Base-by-base conservation (phyloP, 1,284 basidiomycete species). In the Xerocomus minutiporus region DNA sequence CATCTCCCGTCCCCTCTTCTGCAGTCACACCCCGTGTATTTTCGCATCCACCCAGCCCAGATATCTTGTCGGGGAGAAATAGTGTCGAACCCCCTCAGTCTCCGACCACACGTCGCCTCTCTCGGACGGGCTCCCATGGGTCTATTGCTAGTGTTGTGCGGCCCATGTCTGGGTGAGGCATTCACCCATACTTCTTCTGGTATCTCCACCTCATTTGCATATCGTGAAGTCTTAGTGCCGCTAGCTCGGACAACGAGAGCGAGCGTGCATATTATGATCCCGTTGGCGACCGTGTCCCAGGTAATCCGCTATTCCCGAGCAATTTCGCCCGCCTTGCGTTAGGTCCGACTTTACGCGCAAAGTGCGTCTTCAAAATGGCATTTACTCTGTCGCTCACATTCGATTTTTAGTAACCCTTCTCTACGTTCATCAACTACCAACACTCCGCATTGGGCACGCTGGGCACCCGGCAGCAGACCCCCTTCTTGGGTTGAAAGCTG, bases 271-370 rank as follows among this genome's bases (percentile, higher is more conserved):
- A 76, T 56, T 73, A 76, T 56, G 67, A 78, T 58, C 68, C 68
- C 5, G 67, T 75, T 4, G 77, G 74, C 12, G 81, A 85, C 59
- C 76, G 83, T 13, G 70, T 69, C 1, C 78, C 81, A 1, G 83
- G 83, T 0, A 78, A 81, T 56, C 85, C 86, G 8, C 68, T 87
- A 11, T 88, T 88, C 68, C 83, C 81, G 9, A 82, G 75, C 54
- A 80, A 76, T 63, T 88, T 88, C 67, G 79, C 84, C 38, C 75
- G 78, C 52, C 68, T 88, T 55, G 76, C 79, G 26, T 59, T 75
- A 20, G 76, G 75, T 26, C 84, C 84, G 35, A 84, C 82, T 12
- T 67, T 86, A 59, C 69, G 72, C 15, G 75, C 77, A 20, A 80
- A 78, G 83, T 83, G 60, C 58, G 76, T 58, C 12, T 26, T 26